These are phyloP conservation scores for Simmondsia chinensis DNA, from an alignment of 148 eudicot species.

Conservation along the genomic window DNA sequence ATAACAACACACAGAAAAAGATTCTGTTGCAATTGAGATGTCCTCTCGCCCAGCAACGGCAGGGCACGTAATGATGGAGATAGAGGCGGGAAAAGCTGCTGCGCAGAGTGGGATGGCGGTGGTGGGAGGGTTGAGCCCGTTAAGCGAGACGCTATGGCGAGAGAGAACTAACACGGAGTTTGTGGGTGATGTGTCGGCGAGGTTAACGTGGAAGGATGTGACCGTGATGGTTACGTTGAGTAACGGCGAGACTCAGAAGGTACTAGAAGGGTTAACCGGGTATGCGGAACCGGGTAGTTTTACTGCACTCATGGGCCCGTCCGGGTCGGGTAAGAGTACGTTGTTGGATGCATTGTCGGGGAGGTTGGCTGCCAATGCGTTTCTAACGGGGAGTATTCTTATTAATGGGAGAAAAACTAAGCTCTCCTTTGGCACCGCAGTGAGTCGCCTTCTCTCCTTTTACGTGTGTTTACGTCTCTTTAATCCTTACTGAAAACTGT, in stretches of 20 bases:
- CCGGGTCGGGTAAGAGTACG: slow-evolving; percentile 93
- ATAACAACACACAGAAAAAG: not conserved
- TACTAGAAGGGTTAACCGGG: slow-evolving; percentile 62
- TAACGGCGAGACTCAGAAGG: slow-evolving; percentile 78
- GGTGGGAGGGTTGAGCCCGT: slow-evolving; percentile 48
- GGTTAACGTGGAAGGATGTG: slow-evolving; percentile 81
- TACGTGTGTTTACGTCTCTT: not conserved
- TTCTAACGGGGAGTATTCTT: slow-evolving; percentile 67
- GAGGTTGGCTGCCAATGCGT: slow-evolving; percentile 81
- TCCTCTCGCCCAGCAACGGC: not conserved
- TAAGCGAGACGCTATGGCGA: slow-evolving; percentile 81
- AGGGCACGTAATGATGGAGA: slow-evolving; percentile 11
- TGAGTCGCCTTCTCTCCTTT: slow-evolving; percentile 17
- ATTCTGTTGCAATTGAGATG: not conserved
- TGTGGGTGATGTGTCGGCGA: slow-evolving; percentile 74
- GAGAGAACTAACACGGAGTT: slow-evolving; percentile 33
- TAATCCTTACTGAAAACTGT: not conserved
- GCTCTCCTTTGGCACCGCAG: slow-evolving; percentile 88
- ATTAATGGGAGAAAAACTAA: slow-evolving; percentile 90
- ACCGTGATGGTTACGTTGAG: slow-evolving; percentile 69
- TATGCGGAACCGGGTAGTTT: slow-evolving; percentile 87
- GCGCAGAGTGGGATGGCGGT: not conserved
- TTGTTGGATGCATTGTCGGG: slow-evolving; percentile 80
- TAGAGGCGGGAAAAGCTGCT: not conserved
- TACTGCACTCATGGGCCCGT: slow-evolving; percentile 95